Evolutionary conservation across 2,329 filamentous ascomycete species (phyloP), one percentile per base, ranked within the genome.

Genomic region (Neoarthrinium moseri): DNA sequence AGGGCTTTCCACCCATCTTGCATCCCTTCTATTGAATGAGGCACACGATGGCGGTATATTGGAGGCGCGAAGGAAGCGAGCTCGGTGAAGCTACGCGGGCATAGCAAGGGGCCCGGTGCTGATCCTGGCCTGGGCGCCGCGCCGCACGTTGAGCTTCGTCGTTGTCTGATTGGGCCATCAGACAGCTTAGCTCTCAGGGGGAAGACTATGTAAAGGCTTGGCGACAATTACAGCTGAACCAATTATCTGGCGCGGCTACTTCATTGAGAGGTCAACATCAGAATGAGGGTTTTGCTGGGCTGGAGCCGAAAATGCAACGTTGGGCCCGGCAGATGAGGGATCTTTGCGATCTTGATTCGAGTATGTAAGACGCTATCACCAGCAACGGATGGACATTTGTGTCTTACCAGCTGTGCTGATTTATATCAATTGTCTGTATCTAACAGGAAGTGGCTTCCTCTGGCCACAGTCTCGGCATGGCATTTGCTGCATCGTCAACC

Each of bases 31-130:
- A n/a, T n/a, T n/a, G n/a, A n/a, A n/a, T n/a, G n/a, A n/a, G n/a
- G n/a, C n/a, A n/a, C n/a, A n/a, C n/a, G n/a, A n/a, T n/a, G n/a
- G n/a, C n/a, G n/a, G n/a, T n/a, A n/a, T n/a, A n/a, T n/a, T n/a
- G n/a, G n/a, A n/a, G n/a, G n/a, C n/a, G n/a, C n/a, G n/a, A n/a
- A n/a, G n/a, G n/a, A n/a, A n/a, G 26, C 11, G 20, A 15, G 5
- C 38, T 41, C 38, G 38, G 38, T 41, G 5, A 27, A 41, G 38
- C 15, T 29, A 41, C 20, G 23, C 23, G 38, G 38, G 18, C 27
- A 29, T 27, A 27, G 18, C n/a, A 29, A 29, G 8, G 26, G 8
- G 8, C 8, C n/a, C 23, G 18, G 38, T 29, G 23, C 15, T 29
- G 15, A 13, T 26, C 18, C 13, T 8, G 26, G 3, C 21, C 13